Evolutionary conservation across 2,329 filamentous ascomycete species (phyloP), one percentile per base, ranked within the genome.

Genomic region (Zymoseptoria ardabiliae): DNA sequence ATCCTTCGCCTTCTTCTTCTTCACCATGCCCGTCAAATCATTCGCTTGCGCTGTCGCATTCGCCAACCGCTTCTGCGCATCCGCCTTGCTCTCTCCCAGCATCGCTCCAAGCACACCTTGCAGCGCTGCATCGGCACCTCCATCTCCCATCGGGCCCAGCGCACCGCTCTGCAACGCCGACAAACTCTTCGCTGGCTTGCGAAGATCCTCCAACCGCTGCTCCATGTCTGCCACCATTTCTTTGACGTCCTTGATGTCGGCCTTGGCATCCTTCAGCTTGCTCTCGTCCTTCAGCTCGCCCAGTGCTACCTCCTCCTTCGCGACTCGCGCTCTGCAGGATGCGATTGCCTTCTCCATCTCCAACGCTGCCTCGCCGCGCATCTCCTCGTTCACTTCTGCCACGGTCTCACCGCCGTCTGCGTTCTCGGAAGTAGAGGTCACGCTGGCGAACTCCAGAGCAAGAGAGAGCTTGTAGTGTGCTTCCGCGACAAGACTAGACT

Each of bases 391-490:
- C 58, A 91, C 79, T 61, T 78, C 72, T 5, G 68, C 67, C 3
- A 74, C 71, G 55, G 76, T 75, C 28, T 69, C 63, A 4, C 68
- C 61, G 58, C 74, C 60, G 19, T 71, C 72, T 50, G 78, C 75
- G 21, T 70, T 74, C 56, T 79, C 76, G 51, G 82, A 80, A 17
- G 82, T 82, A 1, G 83, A 80, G 19, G 79, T 81, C 52, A 94
- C 85, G 0, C 91, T 94, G 3, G 90, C 90, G 68, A 97, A 97
- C 72, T 99, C 94, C 25, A 99, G 82, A 0, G 94, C 94, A 17
- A 99, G 83, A 0, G 93, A 96, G 23, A 99, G 86, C 76, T 97
- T 97, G 79, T 89, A 99, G 77, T 99, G 91, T 17, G 90, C 93
- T 78, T 99, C 94, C 50, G 94, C 93, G 58, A 97, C 83, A 55